A percentile compares a stretch with the other conserved stretches of the same genome.
These are phyloP conservation scores for Yueomyces sp. DNA, from an alignment of 805 yeast genomes.

Conservation along the genomic window DNA sequence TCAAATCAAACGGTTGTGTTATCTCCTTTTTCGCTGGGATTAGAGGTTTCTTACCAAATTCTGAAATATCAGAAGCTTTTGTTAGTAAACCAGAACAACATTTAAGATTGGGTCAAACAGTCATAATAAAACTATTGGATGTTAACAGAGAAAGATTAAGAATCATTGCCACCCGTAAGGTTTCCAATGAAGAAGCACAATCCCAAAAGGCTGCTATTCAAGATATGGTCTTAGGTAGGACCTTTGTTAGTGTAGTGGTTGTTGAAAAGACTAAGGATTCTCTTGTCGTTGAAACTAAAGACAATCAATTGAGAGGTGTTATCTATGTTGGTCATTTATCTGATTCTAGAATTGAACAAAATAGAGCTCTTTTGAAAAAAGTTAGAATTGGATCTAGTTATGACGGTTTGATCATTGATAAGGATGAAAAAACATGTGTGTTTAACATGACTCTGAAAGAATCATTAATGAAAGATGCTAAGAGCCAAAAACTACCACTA, in stretches of 20 bases:
- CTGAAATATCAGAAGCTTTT: slow-evolving; percentile 82
- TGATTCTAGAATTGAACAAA: slow-evolving; percentile 64
- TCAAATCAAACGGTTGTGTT: slow-evolving; percentile 67
- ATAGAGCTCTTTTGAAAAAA: slow-evolving; percentile 51
- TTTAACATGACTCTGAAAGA: slow-evolving; percentile 52
- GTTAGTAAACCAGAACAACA: slow-evolving; percentile 68
- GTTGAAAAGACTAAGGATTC: slow-evolving; percentile 69
- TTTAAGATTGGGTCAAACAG: slow-evolving; percentile 73
- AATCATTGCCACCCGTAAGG: slow-evolving; percentile 62
- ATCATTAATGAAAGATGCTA: slow-evolving; percentile 54
- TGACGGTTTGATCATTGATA: slow-evolving; percentile 53
- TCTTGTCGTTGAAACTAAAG: slow-evolving; percentile 46
- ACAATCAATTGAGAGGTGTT: slow-evolving; percentile 47
- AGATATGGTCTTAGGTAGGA: slow-evolving; percentile 43
- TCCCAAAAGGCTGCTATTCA: slow-evolving; percentile 36
- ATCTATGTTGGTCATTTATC: slow-evolving; percentile 62
- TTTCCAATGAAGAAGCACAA: slow-evolving; percentile 36
- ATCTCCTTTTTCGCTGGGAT: slow-evolving; percentile 71
- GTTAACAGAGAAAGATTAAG: slow-evolving; percentile 41
- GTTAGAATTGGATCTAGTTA: slow-evolving; percentile 46
- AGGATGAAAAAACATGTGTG: slow-evolving; percentile 46
- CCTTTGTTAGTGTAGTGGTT: slow-evolving; percentile 45
- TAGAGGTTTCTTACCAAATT: slow-evolving; percentile 70
- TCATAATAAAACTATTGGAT: slow-evolving; percentile 49
- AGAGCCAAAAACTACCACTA: slow-evolving; percentile 39